These are phyloP conservation scores for Cryphonectria nitschkei DNA, from an alignment of 2,329 filamentous ascomycete species.

Conservation along the genomic window DNA sequence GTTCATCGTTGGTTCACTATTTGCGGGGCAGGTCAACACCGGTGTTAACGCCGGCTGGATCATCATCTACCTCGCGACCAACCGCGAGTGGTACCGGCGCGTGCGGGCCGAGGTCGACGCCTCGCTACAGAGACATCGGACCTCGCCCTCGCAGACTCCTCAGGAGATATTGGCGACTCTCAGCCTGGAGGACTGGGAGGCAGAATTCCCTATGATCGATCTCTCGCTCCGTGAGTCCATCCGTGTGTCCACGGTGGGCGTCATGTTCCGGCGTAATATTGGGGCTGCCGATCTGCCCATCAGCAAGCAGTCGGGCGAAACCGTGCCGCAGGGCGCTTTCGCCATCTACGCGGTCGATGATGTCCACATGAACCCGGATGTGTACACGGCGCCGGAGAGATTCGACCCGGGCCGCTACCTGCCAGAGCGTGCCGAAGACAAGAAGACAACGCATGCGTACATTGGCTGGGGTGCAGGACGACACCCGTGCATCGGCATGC, in stretches of 20 bases:
- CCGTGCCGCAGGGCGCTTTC: slow-evolving; percentile 53
- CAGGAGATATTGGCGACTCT: slow-evolving; percentile 47
- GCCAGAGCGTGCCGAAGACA: slow-evolving; percentile 51
- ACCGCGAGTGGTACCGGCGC: slow-evolving; percentile 50
- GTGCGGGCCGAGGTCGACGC: slow-evolving; percentile 51
- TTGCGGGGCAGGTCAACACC: slow-evolving; percentile 61
- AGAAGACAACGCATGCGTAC: slow-evolving; percentile 36
- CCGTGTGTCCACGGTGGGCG: slow-evolving; percentile 51
- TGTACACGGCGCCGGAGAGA: slow-evolving; percentile 51
- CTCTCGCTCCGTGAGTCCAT: slow-evolving; percentile 58
- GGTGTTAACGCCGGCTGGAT: slow-evolving; percentile 60
- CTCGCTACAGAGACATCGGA: slow-evolving; percentile 48
- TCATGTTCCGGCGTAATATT: slow-evolving; percentile 55
- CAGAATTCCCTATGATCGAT: slow-evolving; percentile 56
- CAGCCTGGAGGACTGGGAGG: slow-evolving; percentile 57
- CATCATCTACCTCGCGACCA: slow-evolving; percentile 51
- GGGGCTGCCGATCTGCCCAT: slow-evolving; percentile 49
- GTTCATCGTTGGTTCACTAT: slow-evolving; percentile 58
- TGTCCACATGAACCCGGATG: slow-evolving; percentile 49
- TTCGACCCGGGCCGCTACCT: slow-evolving; percentile 57
- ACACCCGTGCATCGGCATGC: slow-evolving; percentile 39
- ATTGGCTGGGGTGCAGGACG: slow-evolving; percentile 43
- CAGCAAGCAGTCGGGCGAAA: slow-evolving; percentile 43
- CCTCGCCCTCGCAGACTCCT: slow-evolving; percentile 35
- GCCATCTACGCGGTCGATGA: slow-evolving; percentile 53